These are phyloP conservation scores for Fusarium anthophilum DNA, from an alignment of 2,329 filamentous ascomycete genomes.

Conservation along the genomic window DNA sequence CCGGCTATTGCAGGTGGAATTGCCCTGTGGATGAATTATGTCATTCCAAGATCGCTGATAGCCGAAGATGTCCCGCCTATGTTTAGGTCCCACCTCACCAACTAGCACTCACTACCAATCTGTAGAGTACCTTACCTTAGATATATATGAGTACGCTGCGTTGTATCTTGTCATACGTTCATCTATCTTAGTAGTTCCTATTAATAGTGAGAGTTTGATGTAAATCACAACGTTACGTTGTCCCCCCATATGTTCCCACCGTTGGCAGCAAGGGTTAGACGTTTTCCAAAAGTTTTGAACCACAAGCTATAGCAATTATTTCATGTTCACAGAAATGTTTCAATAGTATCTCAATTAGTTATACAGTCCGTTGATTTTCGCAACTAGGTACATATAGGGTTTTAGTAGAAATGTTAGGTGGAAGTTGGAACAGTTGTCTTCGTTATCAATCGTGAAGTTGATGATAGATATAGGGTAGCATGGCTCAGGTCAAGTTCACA, in stretches of 20 bases:
- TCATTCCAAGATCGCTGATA: slow-evolving; percentile 13
- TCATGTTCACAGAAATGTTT: no score
- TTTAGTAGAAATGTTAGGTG: not conserved
- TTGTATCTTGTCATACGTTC: not conserved
- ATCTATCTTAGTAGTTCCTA: not conserved
- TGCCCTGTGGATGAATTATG: slow-evolving; percentile 24
- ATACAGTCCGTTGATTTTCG: no score
- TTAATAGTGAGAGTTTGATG: not conserved
- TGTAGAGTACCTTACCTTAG: not conserved
- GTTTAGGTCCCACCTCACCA: not conserved
- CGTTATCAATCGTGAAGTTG: not conserved
- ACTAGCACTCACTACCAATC: not conserved
- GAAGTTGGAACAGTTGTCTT: not conserved
- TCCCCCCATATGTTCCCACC: not conserved
- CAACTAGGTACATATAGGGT: no score
- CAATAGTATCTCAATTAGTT: no score
- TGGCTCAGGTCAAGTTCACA: not conserved
- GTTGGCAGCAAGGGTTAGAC: no score
- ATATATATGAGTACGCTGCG: not conserved
- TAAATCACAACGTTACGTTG: no score
- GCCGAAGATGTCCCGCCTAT: slow-evolving; percentile 22
- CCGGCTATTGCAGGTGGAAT: slow-evolving; percentile 8
- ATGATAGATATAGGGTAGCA: not conserved
- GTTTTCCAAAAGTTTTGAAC: rapidly evolving
- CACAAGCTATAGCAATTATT: no score